Evolutionary conservation across 495 filamentous ascomycete species (phyloP), one percentile per base, ranked within the genome.

Genomic region (Penicillium salamii): DNA sequence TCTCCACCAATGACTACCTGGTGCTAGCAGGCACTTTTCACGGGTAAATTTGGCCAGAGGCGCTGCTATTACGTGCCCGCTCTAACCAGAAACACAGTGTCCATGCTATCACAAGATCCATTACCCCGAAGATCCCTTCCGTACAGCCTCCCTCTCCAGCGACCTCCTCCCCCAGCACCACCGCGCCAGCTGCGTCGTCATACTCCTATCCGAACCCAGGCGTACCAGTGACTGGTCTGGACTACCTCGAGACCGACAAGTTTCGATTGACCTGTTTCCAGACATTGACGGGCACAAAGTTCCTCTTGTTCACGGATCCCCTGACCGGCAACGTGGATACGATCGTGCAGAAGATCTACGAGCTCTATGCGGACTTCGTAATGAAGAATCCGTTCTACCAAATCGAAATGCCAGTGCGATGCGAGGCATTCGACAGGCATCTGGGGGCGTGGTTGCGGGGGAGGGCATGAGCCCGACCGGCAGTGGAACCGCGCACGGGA

Each of bases 351-450:
- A 86, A 82, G 64, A 82, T 97, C 42, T 97, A 98, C 69, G 93
- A 97, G 68, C 71, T 97, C 42, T 98, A 97, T 71, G 81, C 88
- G 26, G 95, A 98, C 70, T 97, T 87, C 69, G 93, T 97, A 58
- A 96, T 96, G 90, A 97, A 97, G 78, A 98, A 97, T 69, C 95
- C 95, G 8, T 98, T 98, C 62, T 97, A 97, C 70, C 88, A 91
- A 65, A 76, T 92, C 23, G 93, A 98, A 75, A 98, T 97, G 93
- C 93, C 93, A 42, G 82, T 98, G 33, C 76, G 93, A 51, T 95
- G 91, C 70, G 93, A 97, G 68, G 85, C 86, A 45, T 98, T 96
- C 70, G 93, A 98, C 60, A 76, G 93, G 61, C 85, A 86, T 69
- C 68, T 98, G 59, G 78, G 76, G 3, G 70, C 66, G 18, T 77